Base-by-base conservation (phyloP, 495 filamentous ascomycete genomes). In the Tetracladium marchalianum region DNA sequence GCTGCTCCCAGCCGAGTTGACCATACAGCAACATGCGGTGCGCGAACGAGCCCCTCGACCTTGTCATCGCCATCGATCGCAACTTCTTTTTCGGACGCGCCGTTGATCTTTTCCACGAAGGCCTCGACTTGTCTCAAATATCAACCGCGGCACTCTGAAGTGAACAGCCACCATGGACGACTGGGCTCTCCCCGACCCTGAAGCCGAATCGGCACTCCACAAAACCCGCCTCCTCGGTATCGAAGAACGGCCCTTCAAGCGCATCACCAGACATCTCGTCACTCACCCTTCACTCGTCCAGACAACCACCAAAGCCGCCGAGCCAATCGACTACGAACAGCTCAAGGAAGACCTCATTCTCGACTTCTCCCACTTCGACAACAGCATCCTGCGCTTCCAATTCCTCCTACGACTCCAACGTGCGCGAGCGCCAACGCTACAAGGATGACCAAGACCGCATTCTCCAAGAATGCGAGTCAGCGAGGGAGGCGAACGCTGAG, bases 191-290 rank as follows among this genome's bases (percentile, higher is more conserved):
- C n/a, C n/a, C n/a, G 68, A 73, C 19, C 66, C 67, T 46, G 64
- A 69, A 31, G 74, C 74, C 43, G 74, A 78, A 80, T 89, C 93
- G 63, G 78, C 85, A 36, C 81, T 96, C 22, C 90, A 96, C 72
- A 93, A 90, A 60, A 74, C 78, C 32, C 92, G 92, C 18, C 86
- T 95, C 17, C 76, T 97, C 31, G 82, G 81, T 54, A 84, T 96
- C 53, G 92, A 98, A 72, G 84, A 93, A 58, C 88, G 87, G 43
- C 87, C 88, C 2, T 96, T 90, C 76, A 85, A 86, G 62, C 86
- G 90, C 41, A 77, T 98, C 42, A 81, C 84, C 9, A 87, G 87
- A 66, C 81, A 85, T 35, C 76, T 95, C 10, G 67, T 83, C 19
- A 72, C 77, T 27, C 72, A 85, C 5, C 71, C 80, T 41, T 76